Evolutionary conservation across 148 eudicot genomes (phyloP).

Genomic region (Nepenthes mirabilis): DNA sequence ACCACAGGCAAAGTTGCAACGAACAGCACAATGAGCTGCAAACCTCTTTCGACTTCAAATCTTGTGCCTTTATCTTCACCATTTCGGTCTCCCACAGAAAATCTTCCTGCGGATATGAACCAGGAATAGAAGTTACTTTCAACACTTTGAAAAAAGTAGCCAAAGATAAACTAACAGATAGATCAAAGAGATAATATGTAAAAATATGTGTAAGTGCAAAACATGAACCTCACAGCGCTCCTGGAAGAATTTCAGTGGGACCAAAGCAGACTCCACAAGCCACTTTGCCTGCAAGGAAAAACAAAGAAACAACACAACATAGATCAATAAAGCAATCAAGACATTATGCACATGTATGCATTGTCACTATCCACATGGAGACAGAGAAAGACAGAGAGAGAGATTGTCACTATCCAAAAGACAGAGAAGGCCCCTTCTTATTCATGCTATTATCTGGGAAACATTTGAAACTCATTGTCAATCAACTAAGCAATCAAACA

Average conservation of each 20-base stretch:
- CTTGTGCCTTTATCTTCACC: constrained; percentile 96
- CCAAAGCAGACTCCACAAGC: constrained; percentile 82
- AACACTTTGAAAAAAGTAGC: not conserved
- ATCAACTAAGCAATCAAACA: too few species aligned
- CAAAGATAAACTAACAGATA: constrained; percentile 2
- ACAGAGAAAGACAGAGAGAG: too few species aligned
- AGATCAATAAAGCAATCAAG: too few species aligned
- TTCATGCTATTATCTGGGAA: too few species aligned
- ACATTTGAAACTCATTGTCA: too few species aligned
- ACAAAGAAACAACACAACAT: not conserved
- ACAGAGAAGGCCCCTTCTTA: too few species aligned
- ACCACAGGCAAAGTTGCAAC: not conserved
- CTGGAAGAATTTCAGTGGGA: constrained; percentile 80
- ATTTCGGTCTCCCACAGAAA: constrained; percentile 93
- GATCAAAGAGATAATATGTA: not conserved
- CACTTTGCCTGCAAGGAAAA: constrained; percentile 63
- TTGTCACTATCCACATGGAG: too few species aligned
- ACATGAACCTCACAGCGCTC: constrained; percentile 91
- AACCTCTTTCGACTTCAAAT: constrained; percentile 98
- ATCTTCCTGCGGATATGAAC: constrained; percentile 52
- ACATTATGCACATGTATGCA: too few species aligned
- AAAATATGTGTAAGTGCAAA: not conserved
- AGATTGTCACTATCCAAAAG: too few species aligned
- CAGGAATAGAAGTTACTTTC: not conserved
- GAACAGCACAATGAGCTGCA: not conserved